Evolutionary conservation across 2,329 filamentous ascomycete genomes (phyloP).

Genomic region (Epicoccum sorghinum): DNA sequence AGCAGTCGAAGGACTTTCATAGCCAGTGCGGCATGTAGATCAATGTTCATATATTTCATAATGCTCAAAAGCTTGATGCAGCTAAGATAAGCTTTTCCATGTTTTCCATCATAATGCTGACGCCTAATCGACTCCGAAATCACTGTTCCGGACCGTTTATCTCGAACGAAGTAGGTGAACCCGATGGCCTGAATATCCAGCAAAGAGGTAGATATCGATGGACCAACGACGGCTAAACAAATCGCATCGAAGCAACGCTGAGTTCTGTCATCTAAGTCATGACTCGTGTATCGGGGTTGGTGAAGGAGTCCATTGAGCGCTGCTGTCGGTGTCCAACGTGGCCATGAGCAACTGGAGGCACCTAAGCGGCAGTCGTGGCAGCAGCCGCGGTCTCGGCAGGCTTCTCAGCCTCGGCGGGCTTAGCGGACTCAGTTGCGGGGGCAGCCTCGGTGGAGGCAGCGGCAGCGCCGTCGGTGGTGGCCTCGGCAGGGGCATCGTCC

Average conservation of each 20-base stretch:
- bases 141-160: constrained; percentile 40
- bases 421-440: constrained; percentile 26
- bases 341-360: constrained; percentile 30
- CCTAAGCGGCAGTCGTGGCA: constrained; percentile 43
- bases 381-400: constrained; percentile 20
- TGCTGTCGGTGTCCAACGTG: constrained; percentile 25
- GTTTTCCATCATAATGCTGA: constrained; percentile 39
- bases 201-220: constrained; percentile 39
- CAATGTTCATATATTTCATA: constrained; percentile 24
- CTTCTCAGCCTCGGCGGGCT: constrained; percentile 15
- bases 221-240: constrained; percentile 29
- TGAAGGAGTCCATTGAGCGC: constrained; percentile 14
- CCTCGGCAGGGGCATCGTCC: constrained; percentile 70
- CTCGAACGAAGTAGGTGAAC: constrained; percentile 39
- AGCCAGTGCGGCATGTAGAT: constrained; percentile 13
- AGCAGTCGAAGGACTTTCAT: background rate
- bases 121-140: constrained; percentile 39
- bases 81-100: constrained; percentile 32
- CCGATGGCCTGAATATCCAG: constrained; percentile 37
- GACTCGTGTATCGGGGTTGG: constrained; percentile 14
- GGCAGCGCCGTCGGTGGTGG: constrained; percentile 50
- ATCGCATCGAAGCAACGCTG: constrained; percentile 29
- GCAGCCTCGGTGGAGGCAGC: constrained; percentile 26
- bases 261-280: constrained; percentile 21
- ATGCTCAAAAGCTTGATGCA: constrained; percentile 26